These are phyloP conservation scores for Alternaria tenuissima DNA, from an alignment of 2,329 filamentous ascomycete species.

Conservation along the genomic window DNA sequence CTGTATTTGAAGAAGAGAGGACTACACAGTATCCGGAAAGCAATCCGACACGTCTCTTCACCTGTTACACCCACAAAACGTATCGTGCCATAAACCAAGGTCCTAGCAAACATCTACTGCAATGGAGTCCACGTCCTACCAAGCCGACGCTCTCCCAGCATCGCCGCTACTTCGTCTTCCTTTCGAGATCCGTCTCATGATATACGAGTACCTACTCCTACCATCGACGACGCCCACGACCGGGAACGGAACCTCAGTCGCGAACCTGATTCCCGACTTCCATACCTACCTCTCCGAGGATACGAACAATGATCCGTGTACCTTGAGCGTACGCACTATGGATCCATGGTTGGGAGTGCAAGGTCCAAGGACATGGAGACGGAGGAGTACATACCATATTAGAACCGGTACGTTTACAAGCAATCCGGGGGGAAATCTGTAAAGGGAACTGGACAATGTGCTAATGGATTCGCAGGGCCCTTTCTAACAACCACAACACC, in stretches of 20 bases:
- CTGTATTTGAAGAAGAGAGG: background rate
- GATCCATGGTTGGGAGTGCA: constrained; percentile 49
- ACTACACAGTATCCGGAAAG: background rate
- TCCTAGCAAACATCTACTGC: background rate
- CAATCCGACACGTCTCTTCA: background rate
- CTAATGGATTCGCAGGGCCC: constrained; percentile 43
- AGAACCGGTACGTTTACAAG: constrained; percentile 40
- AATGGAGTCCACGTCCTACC: constrained; percentile 11
- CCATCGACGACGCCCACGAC: constrained; percentile 48
- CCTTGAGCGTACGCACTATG: constrained; percentile 55
- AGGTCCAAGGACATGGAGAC: constrained; percentile 37
- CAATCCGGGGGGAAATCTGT: background rate
- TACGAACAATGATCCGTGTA: constrained; percentile 43
- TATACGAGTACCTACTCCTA: constrained; percentile 55
- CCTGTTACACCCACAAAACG: too few relatives aligned
- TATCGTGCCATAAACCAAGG: background rate
- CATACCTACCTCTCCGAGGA: constrained; percentile 53
- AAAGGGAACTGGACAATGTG: background rate
- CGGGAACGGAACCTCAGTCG: constrained; percentile 39
- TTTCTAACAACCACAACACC: constrained; percentile 55
- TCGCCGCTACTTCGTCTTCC: constrained; percentile 56
- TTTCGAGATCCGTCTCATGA: constrained; percentile 57
- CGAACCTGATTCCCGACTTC: constrained; percentile 50
- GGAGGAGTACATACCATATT: constrained; percentile 51
- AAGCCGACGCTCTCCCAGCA: constrained; percentile 13